Percentiles rank a stretch among this genome's conserved stretches.
Evolutionary conservation across 441 rosid species (phyloP).

Genomic region (Bocquillonia castaneifolia): DNA sequence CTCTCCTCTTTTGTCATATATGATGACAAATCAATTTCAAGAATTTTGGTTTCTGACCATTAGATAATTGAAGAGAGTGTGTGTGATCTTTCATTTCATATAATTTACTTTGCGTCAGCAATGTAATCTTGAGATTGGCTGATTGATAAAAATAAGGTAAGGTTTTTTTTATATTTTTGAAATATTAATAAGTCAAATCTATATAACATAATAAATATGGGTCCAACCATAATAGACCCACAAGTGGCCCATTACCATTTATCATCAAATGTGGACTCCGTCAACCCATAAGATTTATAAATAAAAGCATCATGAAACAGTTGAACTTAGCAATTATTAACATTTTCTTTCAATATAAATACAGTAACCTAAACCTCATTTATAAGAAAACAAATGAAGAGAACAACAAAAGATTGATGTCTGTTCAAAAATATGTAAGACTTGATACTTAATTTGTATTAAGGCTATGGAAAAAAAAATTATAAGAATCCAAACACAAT

Average conservation of each 20-base stretch:
- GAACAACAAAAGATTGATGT: constrained; percentile 12
- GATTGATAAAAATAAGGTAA: background rate
- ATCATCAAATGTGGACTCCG: background rate
- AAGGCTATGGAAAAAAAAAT: background rate
- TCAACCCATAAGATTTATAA: background rate
- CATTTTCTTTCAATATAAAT: background rate
- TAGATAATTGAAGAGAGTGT: background rate
- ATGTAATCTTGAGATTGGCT: background rate
- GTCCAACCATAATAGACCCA: constrained; percentile 1
- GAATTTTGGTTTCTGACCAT: background rate
- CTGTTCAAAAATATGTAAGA: too few relatives aligned
- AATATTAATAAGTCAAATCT: background rate
- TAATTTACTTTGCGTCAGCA: background rate
- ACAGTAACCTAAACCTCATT: constrained; percentile 20
- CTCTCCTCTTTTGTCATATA: too few relatives aligned
- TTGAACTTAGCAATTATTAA: background rate
- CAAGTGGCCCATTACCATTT: constrained; percentile 2
- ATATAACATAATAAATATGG: background rate
- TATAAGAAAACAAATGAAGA: constrained; percentile 5
- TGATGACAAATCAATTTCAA: too few relatives aligned
- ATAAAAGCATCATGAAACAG: background rate
- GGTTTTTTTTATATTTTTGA: too few relatives aligned
- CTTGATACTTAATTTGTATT: constrained; percentile 11
- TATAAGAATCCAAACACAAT: constrained; percentile 26
- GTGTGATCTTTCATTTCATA: too few relatives aligned